These are phyloP conservation scores for Kodamaea lidongshanica DNA, from an alignment of 805 yeast species.

Conservation along the genomic window DNA sequence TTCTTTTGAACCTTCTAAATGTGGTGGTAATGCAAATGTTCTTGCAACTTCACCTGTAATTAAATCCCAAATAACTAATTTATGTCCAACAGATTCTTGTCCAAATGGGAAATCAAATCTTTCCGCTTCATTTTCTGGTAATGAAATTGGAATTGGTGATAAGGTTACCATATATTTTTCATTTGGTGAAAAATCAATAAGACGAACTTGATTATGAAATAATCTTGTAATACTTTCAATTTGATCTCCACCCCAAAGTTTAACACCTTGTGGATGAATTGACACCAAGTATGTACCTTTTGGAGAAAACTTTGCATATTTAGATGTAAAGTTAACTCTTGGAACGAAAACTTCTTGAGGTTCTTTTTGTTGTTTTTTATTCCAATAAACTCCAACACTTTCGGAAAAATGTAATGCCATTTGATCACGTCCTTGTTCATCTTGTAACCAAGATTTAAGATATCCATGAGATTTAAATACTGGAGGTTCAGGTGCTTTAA, in stretches of 20 bases:
- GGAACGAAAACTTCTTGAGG: slow-evolving; percentile 77
- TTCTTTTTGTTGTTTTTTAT: slow-evolving; percentile 58
- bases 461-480: slow-evolving; percentile 73
- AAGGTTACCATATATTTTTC: slow-evolving; percentile 87
- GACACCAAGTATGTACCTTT: slow-evolving; percentile 85
- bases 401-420: slow-evolving; percentile 73
- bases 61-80: slow-evolving; percentile 89
- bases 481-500: slow-evolving; percentile 66
- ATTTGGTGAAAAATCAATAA: slow-evolving; percentile 86
- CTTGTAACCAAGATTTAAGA: slow-evolving; percentile 87
- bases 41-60: slow-evolving; percentile 75
- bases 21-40: slow-evolving; percentile 84
- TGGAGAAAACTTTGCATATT: slow-evolving; percentile 86
- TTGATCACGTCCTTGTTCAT: slow-evolving; percentile 86
- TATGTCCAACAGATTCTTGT: slow-evolving; percentile 85
- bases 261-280: slow-evolving; percentile 89
- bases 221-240: slow-evolving; percentile 72
- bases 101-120: slow-evolving; percentile 74
- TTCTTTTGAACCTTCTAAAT: slow-evolving; percentile 58
- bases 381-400: slow-evolving; percentile 82
- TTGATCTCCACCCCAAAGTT: slow-evolving; percentile 89
- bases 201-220: slow-evolving; percentile 82
- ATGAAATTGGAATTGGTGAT: slow-evolving; percentile 74
- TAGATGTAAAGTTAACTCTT: slow-evolving; percentile 80
- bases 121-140: slow-evolving; percentile 58